Evolutionary conservation across 2,329 filamentous ascomycete species (phyloP), one percentile per base, ranked within the genome.

Genomic region (Fusarium circinatum): DNA sequence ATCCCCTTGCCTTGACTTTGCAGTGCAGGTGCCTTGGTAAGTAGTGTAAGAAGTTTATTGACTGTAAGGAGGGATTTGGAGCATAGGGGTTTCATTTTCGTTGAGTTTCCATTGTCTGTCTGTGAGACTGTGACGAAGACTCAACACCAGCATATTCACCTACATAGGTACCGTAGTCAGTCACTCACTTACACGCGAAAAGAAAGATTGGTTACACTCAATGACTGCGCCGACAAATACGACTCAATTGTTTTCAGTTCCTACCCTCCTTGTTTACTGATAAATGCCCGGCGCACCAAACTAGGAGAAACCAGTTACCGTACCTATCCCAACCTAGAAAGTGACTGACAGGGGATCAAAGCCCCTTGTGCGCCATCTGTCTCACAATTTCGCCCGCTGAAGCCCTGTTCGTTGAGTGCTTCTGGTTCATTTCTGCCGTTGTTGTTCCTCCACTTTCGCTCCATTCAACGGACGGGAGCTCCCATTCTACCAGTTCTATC

Each of bases 301-400:
- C 73, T 71, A 70, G 65, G 71, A 69, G 71, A 65, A 61, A 44
- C 58, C 48, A 68, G 56, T 42, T 34, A 58, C 36, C 32, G 54
- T 51, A 47, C 52, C 42, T 60, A 22, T 68, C 63, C 63, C 44
- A 58, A 58, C 56, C 56, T 28, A 71, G 44, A 45, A 71, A 52
- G 47, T 68, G 63, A 47, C 39, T n/a, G n/a, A 51, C 49, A 60
- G 57, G 72, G 69, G 71, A 58, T 47, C 71, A 62, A 63, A 68
- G 59, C 62, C 54, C 56, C 59, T 32, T 74, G 55, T 60, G 59
- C 64, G 63, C 60, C 67, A 61, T 66, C 70, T 69, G 72, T 75
- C 69, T 75, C 72, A 75, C 45, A 68, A 67, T 75, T 62, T 75
- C 61, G 62, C 57, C 71, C 62, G 34, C 45, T 62, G 30, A 41